Evolutionary conservation across 345 rosid species (phyloP).

Genomic region (Rubroshorea leprosula): DNA sequence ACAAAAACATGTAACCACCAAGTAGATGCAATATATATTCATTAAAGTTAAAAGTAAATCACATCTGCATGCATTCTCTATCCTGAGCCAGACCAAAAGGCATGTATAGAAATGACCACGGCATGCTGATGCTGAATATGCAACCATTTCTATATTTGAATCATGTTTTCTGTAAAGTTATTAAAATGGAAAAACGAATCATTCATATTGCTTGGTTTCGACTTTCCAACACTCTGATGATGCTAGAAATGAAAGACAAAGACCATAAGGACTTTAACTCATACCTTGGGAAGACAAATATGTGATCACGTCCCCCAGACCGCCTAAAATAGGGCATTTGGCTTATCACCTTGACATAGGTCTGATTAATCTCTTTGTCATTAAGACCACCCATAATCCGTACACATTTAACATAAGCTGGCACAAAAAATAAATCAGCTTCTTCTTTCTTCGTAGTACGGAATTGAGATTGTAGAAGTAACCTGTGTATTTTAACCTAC

Average conservation of each 20-base stretch:
- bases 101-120: too few species aligned
- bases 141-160: too few species aligned
- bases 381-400: conserved; percentile 90
- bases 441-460: conserved; percentile 73
- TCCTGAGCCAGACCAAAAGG: too few species aligned
- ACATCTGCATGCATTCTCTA: too few species aligned
- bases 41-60: not conserved
- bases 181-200: not conserved
- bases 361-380: conserved; percentile 82
- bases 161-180: too few species aligned
- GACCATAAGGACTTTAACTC: not conserved
- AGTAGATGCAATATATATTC: not conserved
- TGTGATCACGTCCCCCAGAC: conserved; percentile 93
- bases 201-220: not conserved
- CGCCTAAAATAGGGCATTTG: conserved; percentile 92
- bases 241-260: not conserved
- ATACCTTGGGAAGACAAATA: conserved; percentile 93
- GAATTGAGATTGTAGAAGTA: conserved; percentile 55
- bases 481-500: conserved; percentile 81
- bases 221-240: not conserved
- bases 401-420: conserved; percentile 83
- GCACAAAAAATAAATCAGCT: conserved; percentile 94
- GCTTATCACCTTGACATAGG: conserved; percentile 82
- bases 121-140: not conserved
- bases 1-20: not conserved